phyloP scores from a whole-genome alignment of 2,329 filamentous ascomycete species.

The Aspergillus nomiae region DNA sequence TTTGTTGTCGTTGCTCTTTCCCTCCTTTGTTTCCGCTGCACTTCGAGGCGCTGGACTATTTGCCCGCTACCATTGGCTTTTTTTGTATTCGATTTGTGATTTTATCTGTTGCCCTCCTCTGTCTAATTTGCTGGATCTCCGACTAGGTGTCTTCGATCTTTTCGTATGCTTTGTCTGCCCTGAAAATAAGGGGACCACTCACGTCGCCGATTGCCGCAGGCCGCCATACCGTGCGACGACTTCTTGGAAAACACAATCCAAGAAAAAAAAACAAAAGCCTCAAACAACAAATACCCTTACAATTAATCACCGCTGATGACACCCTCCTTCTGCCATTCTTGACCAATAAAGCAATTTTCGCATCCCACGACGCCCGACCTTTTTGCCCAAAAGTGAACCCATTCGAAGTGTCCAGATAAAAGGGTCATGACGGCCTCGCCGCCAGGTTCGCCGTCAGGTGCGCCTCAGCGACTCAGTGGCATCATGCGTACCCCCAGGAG shows the following conservation, averaged over 20 bases:
- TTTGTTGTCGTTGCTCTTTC: slow-evolving; percentile 5
- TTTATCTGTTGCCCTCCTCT: slow-evolving; percentile 4
- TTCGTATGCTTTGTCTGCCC: slow-evolving; percentile 1
- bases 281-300: slow-evolving; percentile 1
- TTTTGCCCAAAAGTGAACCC: slow-evolving; percentile 12
- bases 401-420: slow-evolving; percentile 13
- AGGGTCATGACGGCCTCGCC: slow-evolving; percentile 66
- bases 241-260: slow-evolving; percentile 3
- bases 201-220: slow-evolving; percentile 24
- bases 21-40: slow-evolving; percentile 2
- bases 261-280: neutral
- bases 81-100: slow-evolving; percentile 1
- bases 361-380: slow-evolving; percentile 10
- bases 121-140: slow-evolving; percentile 5
- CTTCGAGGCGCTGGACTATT: neutral
- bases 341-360: slow-evolving; percentile 11
- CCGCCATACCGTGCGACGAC: slow-evolving; percentile 22
- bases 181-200: slow-evolving; percentile 11
- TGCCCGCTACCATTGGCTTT: slow-evolving; percentile 3
- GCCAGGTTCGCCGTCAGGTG: slow-evolving; percentile 64
- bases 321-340: slow-evolving; percentile 11
- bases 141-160: slow-evolving; percentile 7
- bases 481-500: slow-evolving; percentile 77
- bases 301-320: slow-evolving; percentile 20
- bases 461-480: slow-evolving; percentile 72